Conservation (phyloP, 805 yeast genomes). For the Millerozyma acaciae region DNA sequence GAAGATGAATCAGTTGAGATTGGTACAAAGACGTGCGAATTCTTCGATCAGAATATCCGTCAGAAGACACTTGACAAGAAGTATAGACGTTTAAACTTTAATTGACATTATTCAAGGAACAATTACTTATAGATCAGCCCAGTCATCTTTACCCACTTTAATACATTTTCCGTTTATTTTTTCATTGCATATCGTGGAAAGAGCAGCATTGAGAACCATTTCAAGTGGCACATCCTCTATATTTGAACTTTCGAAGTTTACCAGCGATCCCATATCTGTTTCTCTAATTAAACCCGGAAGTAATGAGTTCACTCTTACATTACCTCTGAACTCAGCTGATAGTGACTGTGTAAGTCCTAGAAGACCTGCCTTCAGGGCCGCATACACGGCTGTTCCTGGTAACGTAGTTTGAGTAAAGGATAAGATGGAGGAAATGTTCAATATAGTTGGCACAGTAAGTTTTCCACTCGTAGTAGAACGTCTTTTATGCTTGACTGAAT, state of each 20-base stretch:
- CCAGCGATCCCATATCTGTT: slow-evolving; percentile 59
- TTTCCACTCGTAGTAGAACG: slow-evolving; percentile 3
- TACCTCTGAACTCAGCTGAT: slow-evolving; percentile 55
- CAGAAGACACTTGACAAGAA: no score
- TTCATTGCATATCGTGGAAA: no score
- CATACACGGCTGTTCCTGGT: slow-evolving; percentile 62
- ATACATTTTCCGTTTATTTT: no score
- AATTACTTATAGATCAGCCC: no score
- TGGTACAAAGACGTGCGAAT: no score
- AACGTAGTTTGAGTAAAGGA: slow-evolving; percentile 33
- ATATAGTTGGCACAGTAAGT: slow-evolving; percentile 34
- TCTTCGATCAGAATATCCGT: no score
- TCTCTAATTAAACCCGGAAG: slow-evolving; percentile 64
- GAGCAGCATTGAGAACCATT: no score
- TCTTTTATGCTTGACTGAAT: slow-evolving; percentile 42
- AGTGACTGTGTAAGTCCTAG: slow-evolving; percentile 56
- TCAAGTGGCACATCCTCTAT: slow-evolving; percentile 2
- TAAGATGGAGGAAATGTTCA: slow-evolving; percentile 67
- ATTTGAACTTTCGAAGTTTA: slow-evolving; percentile 11
- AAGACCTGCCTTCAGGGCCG: slow-evolving; percentile 70
- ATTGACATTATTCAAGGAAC: no score
- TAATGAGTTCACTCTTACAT: slow-evolving; percentile 60
- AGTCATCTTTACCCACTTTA: no score
- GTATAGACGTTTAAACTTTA: no score
- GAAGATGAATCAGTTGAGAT: no score